phyloP scores from a whole-genome alignment of 768 basidiomycete genomes.

The Gymnopilus dilepis region DNA sequence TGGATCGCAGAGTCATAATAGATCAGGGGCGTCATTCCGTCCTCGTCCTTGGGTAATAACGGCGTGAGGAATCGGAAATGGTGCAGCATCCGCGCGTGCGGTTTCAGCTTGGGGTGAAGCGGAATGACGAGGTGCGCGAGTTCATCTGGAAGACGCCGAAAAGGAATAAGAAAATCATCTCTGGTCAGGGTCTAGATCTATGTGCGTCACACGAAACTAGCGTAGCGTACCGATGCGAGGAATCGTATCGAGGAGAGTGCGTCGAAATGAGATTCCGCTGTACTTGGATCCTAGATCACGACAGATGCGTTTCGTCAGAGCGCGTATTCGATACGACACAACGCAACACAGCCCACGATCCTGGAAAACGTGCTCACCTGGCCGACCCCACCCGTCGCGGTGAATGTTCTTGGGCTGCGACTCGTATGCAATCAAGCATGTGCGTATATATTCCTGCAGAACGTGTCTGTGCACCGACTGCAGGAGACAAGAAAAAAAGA shows the following conservation, averaged over 20 bases:
- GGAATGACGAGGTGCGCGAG: conserved; percentile 78
- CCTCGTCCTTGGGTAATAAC: conserved; percentile 60
- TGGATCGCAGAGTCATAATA: conserved; percentile 82
- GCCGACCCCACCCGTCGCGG: conserved; percentile 80
- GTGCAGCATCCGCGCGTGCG: conserved; percentile 77
- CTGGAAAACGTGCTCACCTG: conserved; percentile 44
- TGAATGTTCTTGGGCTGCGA: conserved; percentile 68
- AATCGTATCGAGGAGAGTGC: conserved; percentile 73
- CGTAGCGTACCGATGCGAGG: conserved; percentile 71
- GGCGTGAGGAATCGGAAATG: conserved; percentile 81
- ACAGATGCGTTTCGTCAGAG: background rate
- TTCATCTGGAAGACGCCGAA: conserved; percentile 48
- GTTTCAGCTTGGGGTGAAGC: conserved; percentile 68
- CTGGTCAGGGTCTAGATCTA: background rate
- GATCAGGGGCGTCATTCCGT: conserved; percentile 71
- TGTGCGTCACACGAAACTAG: conserved; percentile 10
- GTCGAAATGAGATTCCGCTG: conserved; percentile 67
- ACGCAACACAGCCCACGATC: background rate
- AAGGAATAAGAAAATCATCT: no score
- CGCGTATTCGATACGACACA: background rate
- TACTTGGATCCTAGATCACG: conserved; percentile 55
- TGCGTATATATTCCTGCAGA: conserved; percentile 75
- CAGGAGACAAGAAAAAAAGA: background rate
- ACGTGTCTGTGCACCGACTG: conserved; percentile 73
- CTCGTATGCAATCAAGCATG: conserved; percentile 73